These are phyloP conservation scores for Nakazawaea anatomiae DNA, from an alignment of 805 yeast species.

Conservation along the genomic window DNA sequence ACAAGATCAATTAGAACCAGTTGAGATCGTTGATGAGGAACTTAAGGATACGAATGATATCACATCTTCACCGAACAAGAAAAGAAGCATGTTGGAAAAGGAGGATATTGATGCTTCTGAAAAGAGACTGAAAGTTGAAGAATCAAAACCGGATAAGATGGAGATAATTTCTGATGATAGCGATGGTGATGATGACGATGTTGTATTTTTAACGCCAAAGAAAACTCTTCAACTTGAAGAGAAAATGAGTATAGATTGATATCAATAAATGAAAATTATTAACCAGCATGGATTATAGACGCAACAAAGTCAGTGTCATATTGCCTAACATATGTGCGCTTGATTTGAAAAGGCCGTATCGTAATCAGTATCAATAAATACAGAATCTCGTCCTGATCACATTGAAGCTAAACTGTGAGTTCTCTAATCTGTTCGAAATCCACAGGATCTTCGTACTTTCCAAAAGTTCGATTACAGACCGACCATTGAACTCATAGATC, in stretches of 20 bases:
- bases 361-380: no score
- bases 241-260: not conserved
- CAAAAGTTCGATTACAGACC: no score
- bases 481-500: no score
- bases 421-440: no score
- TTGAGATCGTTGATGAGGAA: not conserved
- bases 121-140: constrained; percentile 1
- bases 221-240: not conserved
- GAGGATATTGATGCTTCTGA: not conserved
- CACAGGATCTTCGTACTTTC: no score
- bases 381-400: no score
- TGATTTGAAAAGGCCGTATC: no score
- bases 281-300: no score
- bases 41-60: not conserved
- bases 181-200: not conserved
- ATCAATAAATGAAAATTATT: no score
- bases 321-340: no score
- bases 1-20: not conserved
- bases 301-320: no score
- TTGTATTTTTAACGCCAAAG: not conserved
- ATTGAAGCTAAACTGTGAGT: no score
- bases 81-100: not conserved
- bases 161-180: not conserved
- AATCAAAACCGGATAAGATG: not conserved
- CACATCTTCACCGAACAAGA: not conserved